Evolutionary conservation across 441 rosid genomes (phyloP).

Genomic region (Arabidopsis hybrid): DNA sequence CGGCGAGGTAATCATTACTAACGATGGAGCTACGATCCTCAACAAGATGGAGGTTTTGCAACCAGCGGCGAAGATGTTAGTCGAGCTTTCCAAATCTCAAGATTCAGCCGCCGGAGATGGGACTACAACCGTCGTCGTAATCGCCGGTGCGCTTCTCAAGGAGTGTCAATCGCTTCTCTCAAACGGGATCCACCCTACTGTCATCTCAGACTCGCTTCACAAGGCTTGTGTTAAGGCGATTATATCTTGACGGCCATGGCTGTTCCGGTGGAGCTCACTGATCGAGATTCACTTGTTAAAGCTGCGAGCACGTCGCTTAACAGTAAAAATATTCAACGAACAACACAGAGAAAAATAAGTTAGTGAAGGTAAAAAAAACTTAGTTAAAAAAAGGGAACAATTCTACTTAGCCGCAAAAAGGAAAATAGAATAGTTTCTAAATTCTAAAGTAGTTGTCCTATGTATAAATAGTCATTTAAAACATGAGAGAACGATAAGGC

Average conservation of each 20-base stretch:
- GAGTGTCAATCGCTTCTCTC: conserved; percentile 70
- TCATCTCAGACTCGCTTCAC: conserved; percentile 88
- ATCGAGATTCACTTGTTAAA: conserved; percentile 77
- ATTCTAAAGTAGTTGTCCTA: too few species aligned
- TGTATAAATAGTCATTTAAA: too few species aligned
- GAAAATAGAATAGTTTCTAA: too few species aligned
- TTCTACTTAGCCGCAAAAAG: too few species aligned
- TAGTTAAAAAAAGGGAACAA: too few species aligned
- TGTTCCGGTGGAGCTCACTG: conserved; percentile 80
- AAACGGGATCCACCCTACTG: conserved; percentile 91
- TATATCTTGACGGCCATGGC: conserved; percentile 87
- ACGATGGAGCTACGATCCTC: too few species aligned
- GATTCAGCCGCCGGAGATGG: conserved; percentile 96
- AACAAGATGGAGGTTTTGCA: too few species aligned
- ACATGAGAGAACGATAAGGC: too few species aligned
- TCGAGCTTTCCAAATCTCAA: conserved; percentile 90
- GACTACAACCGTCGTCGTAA: conserved; percentile 91
- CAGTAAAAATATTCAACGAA: too few species aligned
- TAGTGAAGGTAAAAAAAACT: too few species aligned
- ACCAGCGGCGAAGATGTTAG: conserved; percentile 98
- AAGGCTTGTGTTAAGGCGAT: conserved; percentile 72
- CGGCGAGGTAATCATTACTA: too few species aligned
- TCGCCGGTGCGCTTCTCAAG: conserved; percentile 88
- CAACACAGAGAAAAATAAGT: too few species aligned
- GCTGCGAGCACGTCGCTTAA: conserved; percentile 89